phyloP scores from a whole-genome alignment of 2,329 filamentous ascomycete genomes.

The Didymella pinodella region DNA sequence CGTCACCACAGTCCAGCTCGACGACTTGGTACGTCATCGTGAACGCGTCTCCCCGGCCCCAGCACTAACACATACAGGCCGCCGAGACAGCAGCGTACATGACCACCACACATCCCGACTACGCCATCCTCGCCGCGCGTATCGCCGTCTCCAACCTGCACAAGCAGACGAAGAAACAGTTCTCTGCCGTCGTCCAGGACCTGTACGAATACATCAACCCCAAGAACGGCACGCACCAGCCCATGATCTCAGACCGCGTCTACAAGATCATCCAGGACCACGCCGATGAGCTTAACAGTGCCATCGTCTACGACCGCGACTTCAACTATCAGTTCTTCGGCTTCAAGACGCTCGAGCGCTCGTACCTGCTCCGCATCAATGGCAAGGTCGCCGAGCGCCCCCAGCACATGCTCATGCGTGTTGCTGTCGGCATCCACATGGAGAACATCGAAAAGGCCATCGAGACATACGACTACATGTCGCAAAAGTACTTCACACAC shows the following conservation, averaged over 20 bases:
- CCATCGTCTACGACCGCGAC: conserved; percentile 98
- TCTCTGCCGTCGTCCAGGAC: conserved; percentile 92
- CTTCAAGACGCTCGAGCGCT: conserved; percentile 98
- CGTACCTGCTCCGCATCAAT: conserved; percentile 93
- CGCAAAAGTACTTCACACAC: conserved; percentile 97
- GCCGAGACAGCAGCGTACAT: conserved; percentile 99
- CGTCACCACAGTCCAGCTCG: conserved; percentile 94
- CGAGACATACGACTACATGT: conserved; percentile 99
- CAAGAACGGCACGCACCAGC: conserved; percentile 81
- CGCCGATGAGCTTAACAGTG: conserved; percentile 96
- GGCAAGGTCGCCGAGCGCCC: conserved; percentile 97
- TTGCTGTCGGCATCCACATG: conserved; percentile 94
- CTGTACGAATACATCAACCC: conserved; percentile 97
- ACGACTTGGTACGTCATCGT: conserved; percentile 79
- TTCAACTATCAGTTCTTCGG: conserved; percentile 99
- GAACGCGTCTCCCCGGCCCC: conserved; percentile 26
- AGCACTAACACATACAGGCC: conserved; percentile 65
- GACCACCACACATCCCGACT: conserved; percentile 99
- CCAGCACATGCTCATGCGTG: conserved; percentile 99
- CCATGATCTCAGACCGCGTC: conserved; percentile 92
- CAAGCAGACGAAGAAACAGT: conserved; percentile 99
- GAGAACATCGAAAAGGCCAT: conserved; percentile 93
- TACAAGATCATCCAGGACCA: conserved; percentile 96
- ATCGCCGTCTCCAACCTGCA: conserved; percentile 99
- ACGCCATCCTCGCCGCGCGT: conserved; percentile 96